Conservation (phyloP, 768 basidiomycete genomes). For the Pleurotus citrinopileatus region DNA sequence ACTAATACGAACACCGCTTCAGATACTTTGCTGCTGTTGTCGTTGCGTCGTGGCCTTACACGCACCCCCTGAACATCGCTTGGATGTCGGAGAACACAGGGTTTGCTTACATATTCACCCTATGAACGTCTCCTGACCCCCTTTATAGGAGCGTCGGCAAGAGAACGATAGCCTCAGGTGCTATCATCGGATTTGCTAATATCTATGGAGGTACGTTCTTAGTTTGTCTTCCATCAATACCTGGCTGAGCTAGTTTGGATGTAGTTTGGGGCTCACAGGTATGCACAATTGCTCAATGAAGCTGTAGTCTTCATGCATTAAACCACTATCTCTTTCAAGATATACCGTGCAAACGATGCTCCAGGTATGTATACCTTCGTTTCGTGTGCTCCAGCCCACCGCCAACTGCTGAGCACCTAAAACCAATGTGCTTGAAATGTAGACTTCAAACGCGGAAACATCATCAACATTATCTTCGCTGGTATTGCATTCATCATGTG, state of each 20-base stretch:
- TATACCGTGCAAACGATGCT: constrained; percentile 35
- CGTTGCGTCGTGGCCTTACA: constrained; percentile 35
- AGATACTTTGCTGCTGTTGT: constrained; percentile 31
- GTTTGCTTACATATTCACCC: constrained; percentile 10
- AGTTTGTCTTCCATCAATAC: background rate
- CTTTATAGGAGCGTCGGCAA: constrained; percentile 27
- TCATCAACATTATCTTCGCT: constrained; percentile 34
- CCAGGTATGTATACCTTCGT: constrained; percentile 22
- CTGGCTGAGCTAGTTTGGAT: constrained; percentile 18
- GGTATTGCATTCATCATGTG: constrained; percentile 27
- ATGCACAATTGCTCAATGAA: background rate
- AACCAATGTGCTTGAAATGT: background rate
- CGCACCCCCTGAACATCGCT: constrained; percentile 36
- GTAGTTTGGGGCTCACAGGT: constrained; percentile 31
- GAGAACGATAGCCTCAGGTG: constrained; percentile 31
- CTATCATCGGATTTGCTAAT: constrained; percentile 31
- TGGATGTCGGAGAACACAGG: constrained; percentile 40
- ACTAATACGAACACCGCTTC: too few species aligned
- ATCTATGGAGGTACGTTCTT: constrained; percentile 14
- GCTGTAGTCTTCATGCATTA: background rate
- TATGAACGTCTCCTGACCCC: background rate
- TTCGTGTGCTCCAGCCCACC: too few species aligned
- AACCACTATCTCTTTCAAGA: constrained; percentile 13
- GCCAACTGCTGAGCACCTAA: background rate
- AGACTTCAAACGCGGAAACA: constrained; percentile 33